Evolutionary conservation across 805 yeast species (phyloP), one percentile per base, ranked within the genome.

Genomic region (Candida pini): DNA sequence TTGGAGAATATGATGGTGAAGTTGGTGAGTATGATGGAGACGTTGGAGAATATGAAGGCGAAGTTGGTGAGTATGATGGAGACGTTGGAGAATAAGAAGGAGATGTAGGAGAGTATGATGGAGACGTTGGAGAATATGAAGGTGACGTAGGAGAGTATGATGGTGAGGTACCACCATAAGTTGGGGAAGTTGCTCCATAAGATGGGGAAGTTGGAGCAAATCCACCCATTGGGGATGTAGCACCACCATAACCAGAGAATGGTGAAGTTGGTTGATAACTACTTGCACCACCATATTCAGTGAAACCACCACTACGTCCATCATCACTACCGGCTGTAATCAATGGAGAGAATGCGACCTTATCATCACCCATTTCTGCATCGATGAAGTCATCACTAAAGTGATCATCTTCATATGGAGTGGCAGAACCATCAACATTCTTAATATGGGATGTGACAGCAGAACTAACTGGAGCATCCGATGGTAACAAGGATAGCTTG

Each of bases 261-360:
- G 81, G 79, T 2, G 79, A 72, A 2, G 78, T 68, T 15, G 78
- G 73, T 43, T 66, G 71, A 35, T 60, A 61, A 9, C 61, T 51
- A 41, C 59, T 55, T 40, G 49, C 48, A 34, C 95, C 95, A 43
- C 92, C 89, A 53, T 87, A 87, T 41, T 86, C 88, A 8, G 95
- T 85, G 48, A 87, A 81, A 5, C 94, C 94, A 37, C 95, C 95
- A 21, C 80, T 69, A 35, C 70, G 68, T 38, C 79, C 87, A 39
- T 83, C 88, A 29, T 74, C 73, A 35, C 80, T 73, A 47, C 96
- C 95, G 21, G 96, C 77, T 41, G 88, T 92, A 24, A 73, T 84
- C 58, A 92, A 70, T 36, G 98, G 98, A 31, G 98, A 92, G 70
- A 92, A 92, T 50, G 85, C 86, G 48, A 81, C 89, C 43, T 67